Evolutionary conservation across 106 monocot species (phyloP), one percentile per base, ranked within the genome.

Genomic region (Alisma plantagoaquatica): DNA sequence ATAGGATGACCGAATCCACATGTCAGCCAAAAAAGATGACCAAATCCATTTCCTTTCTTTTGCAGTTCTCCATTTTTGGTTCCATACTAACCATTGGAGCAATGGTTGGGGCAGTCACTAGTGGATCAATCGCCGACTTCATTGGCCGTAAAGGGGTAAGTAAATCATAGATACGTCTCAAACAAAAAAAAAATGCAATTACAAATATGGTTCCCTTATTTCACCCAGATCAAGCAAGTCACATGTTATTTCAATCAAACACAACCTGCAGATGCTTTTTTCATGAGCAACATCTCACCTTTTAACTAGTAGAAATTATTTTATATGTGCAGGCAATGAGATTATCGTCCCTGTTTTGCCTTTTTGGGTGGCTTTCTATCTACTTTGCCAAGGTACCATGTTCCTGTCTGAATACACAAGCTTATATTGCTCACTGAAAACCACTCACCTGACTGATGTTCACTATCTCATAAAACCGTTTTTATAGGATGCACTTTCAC

Each of bases 21-120:
- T n/a, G n/a, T n/a, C n/a, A n/a, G n/a, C n/a, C n/a, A n/a, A n/a
- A n/a, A n/a, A n/a, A n/a, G n/a, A n/a, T n/a, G n/a, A n/a, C n/a
- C n/a, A n/a, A n/a, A n/a, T n/a, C n/a, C n/a, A n/a, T n/a, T n/a
- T n/a, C n/a, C n/a, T n/a, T n/a, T n/a, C n/a, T n/a, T n/a, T 38
- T 74, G 70, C 68, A 83, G 83, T 83, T 43, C 51, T 53, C 78
- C 32, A 30, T 78, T 28, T 77, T 83, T 28, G 83, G 83, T 31
- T 83, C 83, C 7, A 77, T 83, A 54, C 4, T 83, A 46, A 83
- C 73, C 4, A 67, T 83, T 22, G 83, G 83, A 22, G 83, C 74
- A 57, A 74, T 83, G 77, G 33, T 83, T 27, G 83, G 83, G 45
- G 83, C 83, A 1, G 55, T 83, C 23, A 54, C 59, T 8, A 83